Percentiles rank a stretch among this genome's conserved stretches.
phyloP scores from a whole-genome alignment of 1,284 basidiomycete genomes.

The Sanghuangporus baumii region DNA sequence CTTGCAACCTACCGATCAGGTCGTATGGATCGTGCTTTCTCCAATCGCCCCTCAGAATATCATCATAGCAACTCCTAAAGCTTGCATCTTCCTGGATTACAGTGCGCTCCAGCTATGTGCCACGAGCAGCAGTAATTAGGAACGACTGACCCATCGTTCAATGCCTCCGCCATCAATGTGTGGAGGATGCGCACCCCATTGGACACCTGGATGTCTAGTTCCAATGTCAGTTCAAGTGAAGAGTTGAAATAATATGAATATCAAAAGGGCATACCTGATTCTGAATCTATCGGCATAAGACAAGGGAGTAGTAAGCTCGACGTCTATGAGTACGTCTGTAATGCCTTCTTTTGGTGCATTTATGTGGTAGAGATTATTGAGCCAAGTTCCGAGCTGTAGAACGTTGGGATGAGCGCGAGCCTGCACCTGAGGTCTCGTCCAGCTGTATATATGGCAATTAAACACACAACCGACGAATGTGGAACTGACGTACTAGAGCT shows the following conservation, averaged over 20 bases:
- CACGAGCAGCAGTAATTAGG: background rate
- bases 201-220: constrained; percentile 55
- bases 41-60: constrained; percentile 69
- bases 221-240: background rate
- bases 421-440: constrained; percentile 65
- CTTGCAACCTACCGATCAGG: constrained; percentile 55
- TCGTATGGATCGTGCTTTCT: constrained; percentile 67
- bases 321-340: constrained; percentile 40
- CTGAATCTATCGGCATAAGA: constrained; percentile 81
- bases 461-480: background rate
- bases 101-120: background rate
- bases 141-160: constrained; percentile 57
- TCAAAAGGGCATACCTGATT: constrained; percentile 36
- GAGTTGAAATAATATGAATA: background rate
- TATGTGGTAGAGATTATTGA: constrained; percentile 59
- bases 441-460: constrained; percentile 33
- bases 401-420: constrained; percentile 73
- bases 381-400: constrained; percentile 51
- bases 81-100: constrained; percentile 49
- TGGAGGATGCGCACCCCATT: constrained; percentile 65
- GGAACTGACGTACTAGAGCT: constrained; percentile 49
- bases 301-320: constrained; percentile 65
- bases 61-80: constrained; percentile 61
- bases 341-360: constrained; percentile 7
- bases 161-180: constrained; percentile 81